Evolutionary conservation across 148 eudicot genomes (phyloP), one percentile per base, ranked within the genome.

Genomic region (Fallopia convolvulus): DNA sequence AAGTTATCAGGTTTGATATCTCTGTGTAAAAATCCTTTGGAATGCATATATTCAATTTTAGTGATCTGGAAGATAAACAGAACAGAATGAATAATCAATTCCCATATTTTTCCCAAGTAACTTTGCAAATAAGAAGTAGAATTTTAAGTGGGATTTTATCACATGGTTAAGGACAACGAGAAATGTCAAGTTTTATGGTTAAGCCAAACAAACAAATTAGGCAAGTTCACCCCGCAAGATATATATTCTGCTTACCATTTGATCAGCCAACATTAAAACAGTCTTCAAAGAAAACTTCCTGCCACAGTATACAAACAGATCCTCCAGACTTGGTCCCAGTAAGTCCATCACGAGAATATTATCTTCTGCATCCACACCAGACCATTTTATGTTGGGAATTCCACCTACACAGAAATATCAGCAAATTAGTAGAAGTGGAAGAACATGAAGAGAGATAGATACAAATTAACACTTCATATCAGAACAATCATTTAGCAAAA

Each of bases 1-100:
- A 95, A 95, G 88, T 95, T 95, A 84, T 95, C 99, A 76, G 99
- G 99, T 80, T 95, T 95, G 68, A 95, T 90, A 84, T 95, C 99
- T 65, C 99, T 89, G 83, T 95, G 99, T 77, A 95, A 77, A 85
- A 89, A 92, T 18, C 99, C 99, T 84, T 95, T 95, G 26, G 99
- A 95, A 85, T 95, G 99, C 63, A 92, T 97, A 81, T 87, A 92
- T 74, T 95, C 99, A 74, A 92, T 95, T 83, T 97, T 92, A 7
- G 94, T 86, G 70, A 95, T 87, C 99, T 95, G 88, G 21, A 46
- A 10, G 76, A 23, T 17, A 47, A 33, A 8, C 8, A 71, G 12
- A 71, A 6, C 11, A 71, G 74, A 71, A 13, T 63, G 17, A 63
- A 12, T 30, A 10, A 63, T 63, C 30, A 12, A 5, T 3, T 63